Evolutionary conservation across 116 monocot genomes (phyloP), one percentile per base, ranked within the genome.

Genomic region (Cymodocea nodosa): DNA sequence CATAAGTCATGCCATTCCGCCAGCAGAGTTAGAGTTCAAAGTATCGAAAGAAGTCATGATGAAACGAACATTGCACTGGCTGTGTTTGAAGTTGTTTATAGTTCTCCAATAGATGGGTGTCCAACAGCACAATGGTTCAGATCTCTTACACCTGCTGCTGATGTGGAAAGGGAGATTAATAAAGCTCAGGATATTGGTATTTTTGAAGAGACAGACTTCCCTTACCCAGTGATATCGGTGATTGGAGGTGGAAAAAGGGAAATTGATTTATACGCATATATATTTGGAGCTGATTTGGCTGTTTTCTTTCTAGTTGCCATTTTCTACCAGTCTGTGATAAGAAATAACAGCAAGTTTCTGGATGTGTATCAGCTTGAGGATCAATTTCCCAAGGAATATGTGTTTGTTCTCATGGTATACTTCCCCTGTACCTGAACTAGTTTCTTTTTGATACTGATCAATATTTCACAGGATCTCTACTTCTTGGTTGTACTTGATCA

Each of bases 331-430:
- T 88, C 92, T 69, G 82, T 97, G 23, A 91, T 91, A 70, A 91
- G 85, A 74, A 97, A 97, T 61, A 97, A 82, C 50, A 97, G 91
- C 79, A 78, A 91, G 57, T 80, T 97, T 80, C 77, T 97, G 52
- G 97, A 91, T 66, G 90, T 91, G 71, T 91, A 97, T 79, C 91
- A 97, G 71, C 80, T 97, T 52, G 97, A 90, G 57, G 97, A 97
- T 75, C 97, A 91, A 70, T 97, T 97, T 74, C 97, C 97, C 0
- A 97, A 86, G 75, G 97, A 97, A 73, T 97, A 88, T 73, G 97
- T 97, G 15, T 88, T 97, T 63, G 81, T 97, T 23, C 77, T 97
- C 39, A 91, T 97, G 91, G 95, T 90, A 81, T 54, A 24, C 14
- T 52, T 12, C 17, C 49, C 64, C 48, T 0, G n/a, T 9, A 64